Evolutionary conservation across 2,329 filamentous ascomycete species (phyloP).

Genomic region (Colletotrichum camelliae): DNA sequence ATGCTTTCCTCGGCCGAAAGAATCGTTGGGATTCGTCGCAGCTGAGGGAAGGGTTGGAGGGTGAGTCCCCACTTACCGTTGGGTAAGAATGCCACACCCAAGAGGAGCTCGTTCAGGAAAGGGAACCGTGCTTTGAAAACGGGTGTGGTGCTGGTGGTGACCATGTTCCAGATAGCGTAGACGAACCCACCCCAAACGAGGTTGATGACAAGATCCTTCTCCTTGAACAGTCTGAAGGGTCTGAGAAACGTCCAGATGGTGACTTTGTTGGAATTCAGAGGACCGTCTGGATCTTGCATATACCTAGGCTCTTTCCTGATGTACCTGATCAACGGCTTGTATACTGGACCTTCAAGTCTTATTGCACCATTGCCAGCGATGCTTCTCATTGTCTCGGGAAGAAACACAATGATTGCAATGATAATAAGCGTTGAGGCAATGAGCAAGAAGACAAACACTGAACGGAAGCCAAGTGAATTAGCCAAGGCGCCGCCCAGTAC

Average conservation of each 20-base stretch:
- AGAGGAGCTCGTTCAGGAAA: constrained; percentile 25
- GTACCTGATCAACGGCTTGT: constrained; percentile 27
- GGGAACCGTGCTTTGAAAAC: constrained; percentile 34
- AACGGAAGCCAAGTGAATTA: constrained; percentile 20
- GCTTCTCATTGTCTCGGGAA: constrained; percentile 32
- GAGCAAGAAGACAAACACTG: constrained; percentile 20
- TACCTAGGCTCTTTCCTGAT: constrained; percentile 22
- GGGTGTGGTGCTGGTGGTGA: constrained; percentile 45
- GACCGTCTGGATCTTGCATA: constrained; percentile 24
- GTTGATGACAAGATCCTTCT: constrained; percentile 48
- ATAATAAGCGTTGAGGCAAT: constrained; percentile 17
- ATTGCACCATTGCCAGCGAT: constrained; percentile 32
- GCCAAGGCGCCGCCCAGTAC: constrained; percentile 35
- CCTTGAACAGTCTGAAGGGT: constrained; percentile 42
- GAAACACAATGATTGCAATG: constrained; percentile 25
- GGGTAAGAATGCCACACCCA: constrained; percentile 32
- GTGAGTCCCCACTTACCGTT: constrained; percentile 24
- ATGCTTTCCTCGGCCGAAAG: background rate
- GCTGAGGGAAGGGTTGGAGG: background rate
- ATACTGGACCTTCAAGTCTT: constrained; percentile 26
- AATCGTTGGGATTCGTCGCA: background rate
- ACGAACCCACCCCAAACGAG: constrained; percentile 43
- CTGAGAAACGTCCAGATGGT: constrained; percentile 35
- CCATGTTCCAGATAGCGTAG: constrained; percentile 52
- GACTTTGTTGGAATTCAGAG: constrained; percentile 26